These are phyloP conservation scores for Brassica incana DNA, from an alignment of 345 rosid genomes.

Conservation along the genomic window DNA sequence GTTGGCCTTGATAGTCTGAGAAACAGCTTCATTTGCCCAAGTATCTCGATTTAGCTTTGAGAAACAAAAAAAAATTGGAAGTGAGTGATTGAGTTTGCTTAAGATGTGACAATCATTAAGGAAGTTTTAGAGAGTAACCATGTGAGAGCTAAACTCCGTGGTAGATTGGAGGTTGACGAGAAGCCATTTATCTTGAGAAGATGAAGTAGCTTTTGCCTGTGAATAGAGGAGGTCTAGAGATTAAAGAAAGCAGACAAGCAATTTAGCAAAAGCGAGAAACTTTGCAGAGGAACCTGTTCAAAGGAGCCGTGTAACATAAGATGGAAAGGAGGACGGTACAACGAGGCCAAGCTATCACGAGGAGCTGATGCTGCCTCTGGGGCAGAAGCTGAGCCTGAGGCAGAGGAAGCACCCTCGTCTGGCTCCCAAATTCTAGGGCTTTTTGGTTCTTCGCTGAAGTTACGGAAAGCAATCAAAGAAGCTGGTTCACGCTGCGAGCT, in stretches of 20 bases:
- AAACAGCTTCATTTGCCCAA: conserved; percentile 97
- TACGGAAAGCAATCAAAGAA: conserved; percentile 82
- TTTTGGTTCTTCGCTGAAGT: conserved; percentile 86
- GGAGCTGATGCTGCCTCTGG: conserved; percentile 41
- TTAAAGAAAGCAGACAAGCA: neutral
- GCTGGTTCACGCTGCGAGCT: conserved; percentile 49
- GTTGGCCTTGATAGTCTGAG: conserved; percentile 80
- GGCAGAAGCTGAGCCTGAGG: conserved; percentile 29
- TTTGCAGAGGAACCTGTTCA: conserved; percentile 61
- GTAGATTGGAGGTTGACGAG: conserved; percentile 93
- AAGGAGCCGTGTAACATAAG: conserved; percentile 88
- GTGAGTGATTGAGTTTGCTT: neutral
- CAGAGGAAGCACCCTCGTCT: conserved; percentile 53
- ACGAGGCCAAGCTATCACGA: conserved; percentile 92
- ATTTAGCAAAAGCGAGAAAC: neutral
- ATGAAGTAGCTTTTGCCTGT: conserved; percentile 81
- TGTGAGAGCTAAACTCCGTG: conserved; percentile 92
- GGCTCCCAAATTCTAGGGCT: conserved; percentile 73
- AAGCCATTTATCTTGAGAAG: conserved; percentile 91
- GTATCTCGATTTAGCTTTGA: conserved; percentile 97
- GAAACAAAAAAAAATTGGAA: conserved; percentile 11
- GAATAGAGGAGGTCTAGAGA: neutral
- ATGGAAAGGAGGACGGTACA: conserved; percentile 93
- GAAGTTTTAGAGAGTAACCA: conserved; percentile 37
- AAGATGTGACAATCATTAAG: too few relatives aligned